Base-by-base conservation (phyloP, 169 alveolate species). In the Prorocentrum cordatum region DNA sequence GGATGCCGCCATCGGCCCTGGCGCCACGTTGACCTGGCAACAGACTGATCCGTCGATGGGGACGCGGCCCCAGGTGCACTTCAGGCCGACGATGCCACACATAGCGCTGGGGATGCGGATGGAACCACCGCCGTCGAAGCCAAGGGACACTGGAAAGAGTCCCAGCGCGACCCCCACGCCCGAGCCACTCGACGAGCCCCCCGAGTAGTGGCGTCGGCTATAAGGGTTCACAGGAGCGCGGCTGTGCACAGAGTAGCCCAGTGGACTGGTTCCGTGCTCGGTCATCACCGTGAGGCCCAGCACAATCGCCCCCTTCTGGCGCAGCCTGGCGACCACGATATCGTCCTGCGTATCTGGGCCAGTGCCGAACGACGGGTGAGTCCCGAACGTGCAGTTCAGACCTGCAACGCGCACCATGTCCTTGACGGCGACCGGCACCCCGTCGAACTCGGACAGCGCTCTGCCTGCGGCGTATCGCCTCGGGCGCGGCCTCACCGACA, bases 251-350 rank as follows among this genome's bases (percentile, higher is more conserved):
- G 88, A 77, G 38, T 77, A 77, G 42, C 90, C 90, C 59, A 82
- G 32, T 12, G 90, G 90, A 10, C 67, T 64, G 33, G 62, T 70
- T 3, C 90, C 90, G n/a, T 62, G 50, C 80, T 61, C 79, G 45
- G 90, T 82, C 90, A 82, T 82, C 26, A 70, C 90, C 4, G 90
- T 82, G 29, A 50, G 61, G n/a, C 90, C 90, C 54, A 82, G 36
- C 31, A 82, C 27, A 27, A 82, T 45, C 58, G 80, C 90, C 3
- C 90, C 90, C 5, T 79, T 80, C 33, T 61, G 80, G 2, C 90
- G 79, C 18, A 82, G 50, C 42, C 45, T 79, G 9, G 39, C 68
- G 6, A 82, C 80, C 54, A 47, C 7, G 36, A 27, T 27, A 68
- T 62, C 58, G 47, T 72, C 84, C 84, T 72, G 50, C 50, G 14